Evolutionary conservation across 768 basidiomycete genomes (phyloP).

Genomic region (Punctularia strigosozonata): DNA sequence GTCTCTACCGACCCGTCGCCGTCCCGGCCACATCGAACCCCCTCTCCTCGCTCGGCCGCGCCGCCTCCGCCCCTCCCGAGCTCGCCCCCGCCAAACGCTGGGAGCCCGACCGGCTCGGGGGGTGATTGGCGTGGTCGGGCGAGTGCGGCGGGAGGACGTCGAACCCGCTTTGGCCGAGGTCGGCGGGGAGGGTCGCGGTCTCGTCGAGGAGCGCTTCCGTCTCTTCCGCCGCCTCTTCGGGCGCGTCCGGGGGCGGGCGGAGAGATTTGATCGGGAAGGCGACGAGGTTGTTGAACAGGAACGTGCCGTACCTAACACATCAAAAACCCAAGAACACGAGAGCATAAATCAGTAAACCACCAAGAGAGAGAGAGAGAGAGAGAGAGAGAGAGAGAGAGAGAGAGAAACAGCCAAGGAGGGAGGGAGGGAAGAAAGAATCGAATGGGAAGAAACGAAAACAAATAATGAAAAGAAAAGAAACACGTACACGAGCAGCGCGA

Average conservation of each 20-base stretch:
- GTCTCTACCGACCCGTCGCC: too few species aligned
- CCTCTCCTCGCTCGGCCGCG: too few species aligned
- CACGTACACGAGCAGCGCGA: conserved; percentile 80
- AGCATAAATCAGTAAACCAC: conserved; percentile 6
- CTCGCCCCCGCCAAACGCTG: too few species aligned
- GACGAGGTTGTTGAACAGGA: conserved; percentile 85
- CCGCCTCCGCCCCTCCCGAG: too few species aligned
- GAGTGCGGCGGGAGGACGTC: conserved; percentile 58
- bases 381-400: conserved; percentile 3
- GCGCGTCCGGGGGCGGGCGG: conserved; percentile 30
- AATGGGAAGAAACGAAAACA: conserved; percentile 5
- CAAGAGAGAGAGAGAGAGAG: conserved; percentile 2
- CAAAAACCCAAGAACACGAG: conserved; percentile 15
- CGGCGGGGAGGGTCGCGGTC: conserved; percentile 72
- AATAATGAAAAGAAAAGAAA: conserved; percentile 5
- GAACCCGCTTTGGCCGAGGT: conserved; percentile 73
- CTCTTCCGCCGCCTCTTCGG: conserved; percentile 17
- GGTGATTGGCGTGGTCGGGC: too few species aligned
- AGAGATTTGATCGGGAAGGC: conserved; percentile 55
- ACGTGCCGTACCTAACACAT: too few species aligned
- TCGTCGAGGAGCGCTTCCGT: conserved; percentile 65
- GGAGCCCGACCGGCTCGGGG: too few species aligned
- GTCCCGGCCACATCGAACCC: too few species aligned
- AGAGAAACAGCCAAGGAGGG: conserved; percentile 2
- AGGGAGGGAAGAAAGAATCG: conserved; percentile 5